phyloP scores from a whole-genome alignment of 352 stramenopile genomes.

The Halophytophthora polymorphica region DNA sequence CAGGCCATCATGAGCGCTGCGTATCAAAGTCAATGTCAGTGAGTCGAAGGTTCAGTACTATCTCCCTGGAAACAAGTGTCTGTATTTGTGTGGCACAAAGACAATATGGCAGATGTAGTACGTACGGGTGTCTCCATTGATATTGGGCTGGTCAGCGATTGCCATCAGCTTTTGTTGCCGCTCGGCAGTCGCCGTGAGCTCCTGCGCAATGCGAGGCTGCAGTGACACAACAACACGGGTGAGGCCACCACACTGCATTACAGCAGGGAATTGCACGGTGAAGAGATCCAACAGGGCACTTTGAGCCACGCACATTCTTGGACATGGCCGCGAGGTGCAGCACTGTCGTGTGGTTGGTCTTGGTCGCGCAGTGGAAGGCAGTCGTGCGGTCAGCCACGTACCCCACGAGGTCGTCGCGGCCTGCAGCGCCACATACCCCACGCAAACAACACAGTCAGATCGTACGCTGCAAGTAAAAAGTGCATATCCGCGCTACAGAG shows the following conservation, averaged over 20 bases:
- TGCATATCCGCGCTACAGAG: not conserved
- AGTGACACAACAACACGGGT: conserved; percentile 1
- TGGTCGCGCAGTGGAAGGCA: conserved; percentile 53
- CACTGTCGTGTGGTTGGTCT: conserved; percentile 66
- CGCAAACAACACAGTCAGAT: not conserved
- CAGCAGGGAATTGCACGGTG: not conserved
- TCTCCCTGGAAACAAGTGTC: not conserved
- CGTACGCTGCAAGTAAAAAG: not conserved
- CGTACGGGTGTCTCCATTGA: conserved; percentile 75
- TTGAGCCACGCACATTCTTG: conserved; percentile 40
- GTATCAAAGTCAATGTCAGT: not conserved
- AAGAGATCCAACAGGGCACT: not conserved
- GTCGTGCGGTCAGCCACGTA: conserved; percentile 51
- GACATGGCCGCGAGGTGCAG: conserved; percentile 79
- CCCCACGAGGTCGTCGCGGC: conserved; percentile 58
- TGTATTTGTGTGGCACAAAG: not conserved
- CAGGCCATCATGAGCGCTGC: conserved; percentile 86
- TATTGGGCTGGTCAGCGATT: conserved; percentile 59
- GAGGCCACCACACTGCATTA: not conserved
- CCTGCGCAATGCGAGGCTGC: conserved; percentile 56
- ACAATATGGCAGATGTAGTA: not conserved
- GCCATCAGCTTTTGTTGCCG: conserved; percentile 43
- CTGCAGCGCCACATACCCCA: conserved; percentile 24
- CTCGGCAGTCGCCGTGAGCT: conserved; percentile 44
- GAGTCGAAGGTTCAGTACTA: too few relatives aligned